Evolutionary conservation across 345 rosid species (phyloP).

Genomic region (Melastoma malabathricum): DNA sequence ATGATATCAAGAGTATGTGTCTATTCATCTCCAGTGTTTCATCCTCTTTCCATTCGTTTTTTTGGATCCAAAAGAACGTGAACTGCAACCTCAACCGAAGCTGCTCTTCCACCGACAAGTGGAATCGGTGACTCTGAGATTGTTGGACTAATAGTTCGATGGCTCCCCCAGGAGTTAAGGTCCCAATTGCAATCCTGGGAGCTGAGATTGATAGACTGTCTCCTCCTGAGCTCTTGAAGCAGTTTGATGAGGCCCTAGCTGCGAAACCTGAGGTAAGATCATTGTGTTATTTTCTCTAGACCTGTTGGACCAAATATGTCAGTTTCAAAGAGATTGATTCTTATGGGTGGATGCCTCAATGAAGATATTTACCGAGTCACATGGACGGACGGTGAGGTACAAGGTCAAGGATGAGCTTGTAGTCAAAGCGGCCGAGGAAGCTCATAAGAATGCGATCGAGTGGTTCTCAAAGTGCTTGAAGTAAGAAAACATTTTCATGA

Average conservation of each 20-base stretch:
- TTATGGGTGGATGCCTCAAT: constrained; percentile 39
- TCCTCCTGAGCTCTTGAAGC: constrained; percentile 28
- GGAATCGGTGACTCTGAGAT: neutral
- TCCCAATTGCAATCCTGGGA: constrained; percentile 25
- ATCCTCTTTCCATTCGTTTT: neutral
- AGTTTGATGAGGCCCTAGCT: constrained; percentile 24
- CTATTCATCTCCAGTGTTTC: no score
- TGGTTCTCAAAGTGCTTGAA: constrained; percentile 52
- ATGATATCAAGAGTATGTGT: constrained; percentile 55
- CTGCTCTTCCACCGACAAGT: neutral
- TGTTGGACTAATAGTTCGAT: neutral
- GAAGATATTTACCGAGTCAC: constrained; percentile 59
- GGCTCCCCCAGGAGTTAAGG: constrained; percentile 20
- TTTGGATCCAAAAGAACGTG: no score
- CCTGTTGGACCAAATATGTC: neutral
- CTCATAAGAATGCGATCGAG: constrained; percentile 44
- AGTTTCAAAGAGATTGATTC: neutral
- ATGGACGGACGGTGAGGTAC: constrained; percentile 76
- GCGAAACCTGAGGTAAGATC: constrained; percentile 13
- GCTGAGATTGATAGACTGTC: constrained; percentile 25
- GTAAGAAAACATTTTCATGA: constrained; percentile 5
- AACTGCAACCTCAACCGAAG: no score
- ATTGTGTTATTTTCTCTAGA: neutral
- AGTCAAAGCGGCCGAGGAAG: constrained; percentile 34
- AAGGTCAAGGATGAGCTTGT: constrained; percentile 27